Conservation (phyloP, 2,329 filamentous ascomycete genomes). For the Botrytis galanthina region DNA sequence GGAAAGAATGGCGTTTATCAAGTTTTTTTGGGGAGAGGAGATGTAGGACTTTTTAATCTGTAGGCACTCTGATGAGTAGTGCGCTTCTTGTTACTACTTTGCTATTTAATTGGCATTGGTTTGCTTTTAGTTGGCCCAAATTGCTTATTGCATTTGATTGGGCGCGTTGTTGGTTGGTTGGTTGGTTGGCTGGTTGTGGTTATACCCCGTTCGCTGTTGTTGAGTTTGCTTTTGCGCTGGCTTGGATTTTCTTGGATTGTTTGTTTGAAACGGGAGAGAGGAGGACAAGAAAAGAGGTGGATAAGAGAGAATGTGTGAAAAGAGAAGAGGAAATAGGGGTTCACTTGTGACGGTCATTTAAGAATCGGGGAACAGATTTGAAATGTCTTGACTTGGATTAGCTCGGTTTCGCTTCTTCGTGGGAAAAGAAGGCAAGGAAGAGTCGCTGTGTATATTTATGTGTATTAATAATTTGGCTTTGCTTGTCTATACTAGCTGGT, state of each 20-base stretch:
- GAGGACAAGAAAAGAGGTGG: neutral
- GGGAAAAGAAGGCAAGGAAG: neutral
- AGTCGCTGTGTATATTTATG: neutral
- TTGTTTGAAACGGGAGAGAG: neutral
- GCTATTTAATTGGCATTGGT: neutral
- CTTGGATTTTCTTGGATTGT: neutral
- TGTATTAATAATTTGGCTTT: neutral
- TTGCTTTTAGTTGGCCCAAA: neutral
- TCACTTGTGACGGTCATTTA: neutral
- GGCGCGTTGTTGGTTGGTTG: neutral
- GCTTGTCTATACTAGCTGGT: neutral
- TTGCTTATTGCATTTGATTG: neutral
- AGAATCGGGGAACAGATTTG: neutral
- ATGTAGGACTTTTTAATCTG: neutral
- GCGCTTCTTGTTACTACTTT: neutral
- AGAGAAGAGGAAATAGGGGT: neutral
- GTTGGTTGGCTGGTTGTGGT: neutral
- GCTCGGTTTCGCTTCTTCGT: neutral
- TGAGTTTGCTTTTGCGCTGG: neutral
- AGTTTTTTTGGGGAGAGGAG: neutral
- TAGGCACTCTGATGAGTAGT: neutral
- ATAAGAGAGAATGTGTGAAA: neutral
- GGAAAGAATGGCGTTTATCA: neutral
- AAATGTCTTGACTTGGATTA: neutral
- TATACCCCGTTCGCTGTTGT: slow-evolving; percentile 11